These are phyloP conservation scores for Hippophae gyantsensis DNA, from an alignment of 306 rosid genomes.

Conservation along the genomic window DNA sequence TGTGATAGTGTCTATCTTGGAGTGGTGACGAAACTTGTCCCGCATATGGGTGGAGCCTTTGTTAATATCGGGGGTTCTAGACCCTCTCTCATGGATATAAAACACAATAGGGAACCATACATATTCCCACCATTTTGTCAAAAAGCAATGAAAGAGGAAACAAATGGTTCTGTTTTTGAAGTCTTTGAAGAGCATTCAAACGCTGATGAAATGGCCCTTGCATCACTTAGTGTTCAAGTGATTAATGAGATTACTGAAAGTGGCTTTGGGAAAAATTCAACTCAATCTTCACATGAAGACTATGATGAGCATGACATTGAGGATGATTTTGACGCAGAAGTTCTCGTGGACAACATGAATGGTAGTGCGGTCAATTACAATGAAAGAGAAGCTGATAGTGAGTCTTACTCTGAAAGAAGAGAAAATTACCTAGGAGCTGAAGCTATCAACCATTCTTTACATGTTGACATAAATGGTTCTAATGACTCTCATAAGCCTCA, in stretches of 20 bases:
- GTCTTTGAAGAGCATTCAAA: slow-evolving; percentile 16
- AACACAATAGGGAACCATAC: slow-evolving; percentile 74
- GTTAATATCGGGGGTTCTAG: slow-evolving; percentile 75
- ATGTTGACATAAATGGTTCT: slow-evolving; percentile 40
- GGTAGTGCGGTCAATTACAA: slow-evolving; percentile 47
- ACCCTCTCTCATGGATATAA: slow-evolving; percentile 78
- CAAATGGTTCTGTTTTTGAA: slow-evolving; percentile 20
- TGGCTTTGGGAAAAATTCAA: slow-evolving; percentile 35
- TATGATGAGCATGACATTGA: slow-evolving; percentile 61
- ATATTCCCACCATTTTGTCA: slow-evolving; percentile 78
- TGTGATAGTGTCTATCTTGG: slow-evolving; percentile 90
- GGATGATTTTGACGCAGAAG: slow-evolving; percentile 64
- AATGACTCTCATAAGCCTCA: slow-evolving; percentile 31
- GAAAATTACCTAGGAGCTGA: slow-evolving; percentile 46
- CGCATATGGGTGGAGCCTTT: slow-evolving; percentile 96
- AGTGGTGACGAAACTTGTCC: slow-evolving; percentile 73
- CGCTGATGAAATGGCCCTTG: slow-evolving; percentile 27
- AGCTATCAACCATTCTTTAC: slow-evolving; percentile 22
- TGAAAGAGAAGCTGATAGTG: slow-evolving; percentile 61
- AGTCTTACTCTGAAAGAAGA: slow-evolving; percentile 48
- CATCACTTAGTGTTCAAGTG: slow-evolving; percentile 22
- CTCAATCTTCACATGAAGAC: slow-evolving; percentile 39
- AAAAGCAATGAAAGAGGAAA: slow-evolving; percentile 38
- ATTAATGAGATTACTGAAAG: slow-evolving; percentile 30
- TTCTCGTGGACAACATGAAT: slow-evolving; percentile 41